Percentiles rank a stretch among this genome's conserved stretches.
Evolutionary conservation across 805 yeast genomes (phyloP).

Genomic region (Wickerhamiella cacticola): DNA sequence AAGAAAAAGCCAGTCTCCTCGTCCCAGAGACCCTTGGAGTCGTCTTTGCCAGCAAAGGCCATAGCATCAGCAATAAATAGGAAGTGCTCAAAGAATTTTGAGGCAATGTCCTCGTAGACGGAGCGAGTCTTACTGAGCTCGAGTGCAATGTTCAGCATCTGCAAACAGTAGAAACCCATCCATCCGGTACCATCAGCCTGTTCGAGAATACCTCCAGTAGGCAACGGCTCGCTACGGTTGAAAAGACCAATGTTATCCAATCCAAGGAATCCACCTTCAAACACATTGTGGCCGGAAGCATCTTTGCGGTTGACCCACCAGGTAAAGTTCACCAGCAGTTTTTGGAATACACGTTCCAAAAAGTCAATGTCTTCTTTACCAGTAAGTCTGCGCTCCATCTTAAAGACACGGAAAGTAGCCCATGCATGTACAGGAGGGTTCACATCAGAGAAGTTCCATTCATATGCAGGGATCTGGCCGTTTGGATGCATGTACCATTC

Average conservation of each 20-base stretch:
- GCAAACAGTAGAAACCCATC: conserved; percentile 89
- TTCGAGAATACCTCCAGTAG: conserved; percentile 80
- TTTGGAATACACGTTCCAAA: conserved; percentile 86
- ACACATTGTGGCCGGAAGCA: conserved; percentile 71
- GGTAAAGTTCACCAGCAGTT: conserved; percentile 74
- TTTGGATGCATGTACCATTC: conserved; percentile 98
- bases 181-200: conserved; percentile 96
- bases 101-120: conserved; percentile 86
- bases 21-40: conserved; percentile 62
- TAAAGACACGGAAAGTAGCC: conserved; percentile 80
- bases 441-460: conserved; percentile 93
- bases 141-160: conserved; percentile 83
- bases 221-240: conserved; percentile 84
- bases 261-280: conserved; percentile 91
- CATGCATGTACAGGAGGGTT: conserved; percentile 97
- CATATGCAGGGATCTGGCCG: conserved; percentile 95
- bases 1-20: conserved; percentile 80
- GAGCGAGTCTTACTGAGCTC: conserved; percentile 77
- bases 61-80: conserved; percentile 85
- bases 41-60: conserved; percentile 47
- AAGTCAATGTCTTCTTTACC: conserved; percentile 72
- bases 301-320: conserved; percentile 98
- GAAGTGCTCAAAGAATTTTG: conserved; percentile 89
- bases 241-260: conserved; percentile 86
- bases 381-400: conserved; percentile 74